Conservation (phyloP, 2,329 filamentous ascomycete species). For the Fusarium sulawesiense region DNA sequence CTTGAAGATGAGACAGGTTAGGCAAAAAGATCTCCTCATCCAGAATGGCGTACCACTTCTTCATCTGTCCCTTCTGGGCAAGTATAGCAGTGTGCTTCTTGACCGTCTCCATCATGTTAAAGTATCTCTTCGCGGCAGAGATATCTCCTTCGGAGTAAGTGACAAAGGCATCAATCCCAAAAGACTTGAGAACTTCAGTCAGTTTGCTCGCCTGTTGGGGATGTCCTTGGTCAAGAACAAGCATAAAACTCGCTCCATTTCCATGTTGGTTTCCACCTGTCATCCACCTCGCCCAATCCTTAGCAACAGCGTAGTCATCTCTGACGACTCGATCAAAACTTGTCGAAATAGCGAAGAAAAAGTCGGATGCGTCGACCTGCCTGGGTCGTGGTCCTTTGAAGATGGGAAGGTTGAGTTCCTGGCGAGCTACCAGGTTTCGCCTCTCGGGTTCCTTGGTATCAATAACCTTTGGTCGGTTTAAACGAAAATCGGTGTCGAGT, state of each 20-base stretch:
- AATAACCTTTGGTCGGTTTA: conserved; percentile 46
- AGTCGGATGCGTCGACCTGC: conserved; percentile 54
- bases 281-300: conserved; percentile 60
- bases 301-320: conserved; percentile 54
- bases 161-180: conserved; percentile 56
- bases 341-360: conserved; percentile 59
- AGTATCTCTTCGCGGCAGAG: conserved; percentile 52
- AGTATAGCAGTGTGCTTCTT: conserved; percentile 50
- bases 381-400: conserved; percentile 47
- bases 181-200: conserved; percentile 46
- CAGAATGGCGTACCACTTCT: conserved; percentile 57
- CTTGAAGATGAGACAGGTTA: conserved; percentile 53
- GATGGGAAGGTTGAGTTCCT: conserved; percentile 51
- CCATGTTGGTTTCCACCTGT: conserved; percentile 54
- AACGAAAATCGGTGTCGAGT: conserved; percentile 49
- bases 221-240: conserved; percentile 56
- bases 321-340: conserved; percentile 55
- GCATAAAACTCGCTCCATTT: conserved; percentile 58
- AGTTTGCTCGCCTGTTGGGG: conserved; percentile 49
- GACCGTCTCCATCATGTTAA: conserved; percentile 53
- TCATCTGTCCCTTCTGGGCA: conserved; percentile 51
- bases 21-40: conserved; percentile 62
- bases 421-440: conserved; percentile 45
- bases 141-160: conserved; percentile 47
- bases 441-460: conserved; percentile 43